These are phyloP conservation scores for Gossypium laxum DNA, from an alignment of 441 rosid genomes.

Conservation along the genomic window DNA sequence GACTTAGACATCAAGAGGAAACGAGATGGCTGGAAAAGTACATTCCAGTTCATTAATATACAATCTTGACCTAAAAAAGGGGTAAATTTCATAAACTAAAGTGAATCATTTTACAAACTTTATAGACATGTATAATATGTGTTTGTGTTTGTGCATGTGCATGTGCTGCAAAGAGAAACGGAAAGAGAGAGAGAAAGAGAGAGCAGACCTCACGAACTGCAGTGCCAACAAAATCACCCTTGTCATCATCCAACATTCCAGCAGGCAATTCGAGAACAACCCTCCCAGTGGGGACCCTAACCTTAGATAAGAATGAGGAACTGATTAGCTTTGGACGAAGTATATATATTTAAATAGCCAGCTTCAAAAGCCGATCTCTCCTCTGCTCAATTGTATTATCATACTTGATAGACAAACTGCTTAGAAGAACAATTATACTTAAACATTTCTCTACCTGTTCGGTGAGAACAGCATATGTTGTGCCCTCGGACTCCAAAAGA, in stretches of 20 bases:
- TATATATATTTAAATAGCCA: neutral
- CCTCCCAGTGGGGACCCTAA: constrained; percentile 75
- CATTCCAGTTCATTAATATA: neutral
- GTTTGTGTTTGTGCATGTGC: neutral
- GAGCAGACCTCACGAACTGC: constrained; percentile 78
- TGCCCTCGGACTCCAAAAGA: constrained; percentile 58
- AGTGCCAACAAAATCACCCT: constrained; percentile 77
- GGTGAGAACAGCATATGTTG: constrained; percentile 73
- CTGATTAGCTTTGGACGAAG: constrained; percentile 5
- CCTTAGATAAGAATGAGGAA: constrained; percentile 33
- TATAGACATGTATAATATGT: neutral
- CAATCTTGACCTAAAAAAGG: neutral
- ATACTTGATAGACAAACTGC: neutral
- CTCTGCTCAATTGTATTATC: neutral
- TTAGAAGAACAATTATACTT: neutral
- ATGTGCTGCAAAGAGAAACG: neutral
- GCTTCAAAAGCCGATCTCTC: constrained; percentile 4
- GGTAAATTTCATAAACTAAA: neutral
- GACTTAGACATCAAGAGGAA: neutral
- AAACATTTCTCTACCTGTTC: constrained; percentile 50
- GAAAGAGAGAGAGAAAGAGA: constrained; percentile 2
- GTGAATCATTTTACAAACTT: neutral
- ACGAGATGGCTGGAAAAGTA: neutral
- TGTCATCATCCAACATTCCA: constrained; percentile 82
- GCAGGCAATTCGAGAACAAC: constrained; percentile 79